Conservation (phyloP, 176 grass and related monocot species). For the Cenchrus americanus region DNA sequence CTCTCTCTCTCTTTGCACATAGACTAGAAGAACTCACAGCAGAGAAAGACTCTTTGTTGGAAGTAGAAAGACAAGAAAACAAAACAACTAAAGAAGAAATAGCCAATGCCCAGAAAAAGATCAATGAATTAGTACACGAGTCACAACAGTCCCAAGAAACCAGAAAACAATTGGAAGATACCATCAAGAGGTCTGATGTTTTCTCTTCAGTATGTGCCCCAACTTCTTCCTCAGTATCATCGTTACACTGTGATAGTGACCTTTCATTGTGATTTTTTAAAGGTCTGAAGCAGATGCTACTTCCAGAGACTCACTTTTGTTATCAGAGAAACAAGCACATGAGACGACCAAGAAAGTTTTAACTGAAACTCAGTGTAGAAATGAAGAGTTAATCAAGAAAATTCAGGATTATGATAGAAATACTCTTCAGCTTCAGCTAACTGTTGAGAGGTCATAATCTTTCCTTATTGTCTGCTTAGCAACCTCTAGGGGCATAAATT, state of each 20-base stretch:
- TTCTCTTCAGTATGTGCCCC: slow-evolving; percentile 28
- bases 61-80: slow-evolving; percentile 53
- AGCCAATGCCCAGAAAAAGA: slow-evolving; percentile 55
- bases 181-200: slow-evolving; percentile 55
- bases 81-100: slow-evolving; percentile 58
- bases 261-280: slow-evolving; percentile 30
- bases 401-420: slow-evolving; percentile 49
- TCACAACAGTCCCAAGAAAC: slow-evolving; percentile 49
- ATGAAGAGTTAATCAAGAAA: slow-evolving; percentile 53
- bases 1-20: slow-evolving; percentile 24
- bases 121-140: slow-evolving; percentile 48
- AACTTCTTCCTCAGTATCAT: slow-evolving; percentile 29
- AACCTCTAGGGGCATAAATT: slow-evolving; percentile 10
- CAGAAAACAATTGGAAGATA: slow-evolving; percentile 56
- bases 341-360: slow-evolving; percentile 52
- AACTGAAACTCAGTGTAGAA: slow-evolving; percentile 50
- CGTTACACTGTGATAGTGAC: slow-evolving; percentile 29
- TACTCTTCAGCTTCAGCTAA: slow-evolving; percentile 53
- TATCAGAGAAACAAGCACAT: slow-evolving; percentile 52
- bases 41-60: slow-evolving; percentile 60
- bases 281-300: slow-evolving; percentile 60
- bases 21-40: slow-evolving; percentile 58
- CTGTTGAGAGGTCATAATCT: slow-evolving; percentile 52
- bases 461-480: slow-evolving; percentile 36
- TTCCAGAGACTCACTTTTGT: slow-evolving; percentile 41